phyloP scores from a whole-genome alignment of 129 eudicot genomes.

The Apium graveolens region DNA sequence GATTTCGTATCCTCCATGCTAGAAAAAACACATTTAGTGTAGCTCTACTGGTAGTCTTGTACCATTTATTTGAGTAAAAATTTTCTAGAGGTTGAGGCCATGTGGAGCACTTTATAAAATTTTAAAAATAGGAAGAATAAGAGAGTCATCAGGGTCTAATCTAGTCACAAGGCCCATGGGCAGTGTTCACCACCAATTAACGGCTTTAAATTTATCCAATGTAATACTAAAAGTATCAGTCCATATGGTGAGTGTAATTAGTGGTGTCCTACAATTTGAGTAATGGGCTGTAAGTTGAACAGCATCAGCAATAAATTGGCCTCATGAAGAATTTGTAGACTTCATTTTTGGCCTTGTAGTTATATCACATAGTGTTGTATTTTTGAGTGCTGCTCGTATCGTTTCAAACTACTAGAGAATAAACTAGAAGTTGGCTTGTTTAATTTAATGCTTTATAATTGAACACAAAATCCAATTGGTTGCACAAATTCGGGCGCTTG shows the following conservation, averaged over 20 bases:
- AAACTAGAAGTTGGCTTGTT: no score
- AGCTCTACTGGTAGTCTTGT: background rate
- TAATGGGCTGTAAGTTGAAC: background rate
- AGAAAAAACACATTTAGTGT: background rate
- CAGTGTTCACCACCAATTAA: background rate
- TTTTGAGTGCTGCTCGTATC: no score
- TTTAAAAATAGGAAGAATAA: no score
- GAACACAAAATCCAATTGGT: no score
- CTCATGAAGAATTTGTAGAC: background rate
- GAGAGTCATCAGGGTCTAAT: background rate
- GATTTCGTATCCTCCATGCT: no score
- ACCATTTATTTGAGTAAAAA: background rate
- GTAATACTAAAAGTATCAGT: no score
- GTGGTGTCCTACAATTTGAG: background rate
- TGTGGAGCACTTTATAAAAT: background rate
- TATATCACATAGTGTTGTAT: no score
- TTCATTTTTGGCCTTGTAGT: no score
- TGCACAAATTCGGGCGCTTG: no score
- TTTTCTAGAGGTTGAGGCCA: background rate
- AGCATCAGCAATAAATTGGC: background rate
- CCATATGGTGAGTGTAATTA: background rate
- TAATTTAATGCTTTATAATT: no score
- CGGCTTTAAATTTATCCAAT: no score
- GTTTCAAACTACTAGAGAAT: no score
- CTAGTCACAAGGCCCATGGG: background rate